Percentiles rank a stretch among this genome's conserved stretches.
phyloP scores from a whole-genome alignment of 768 basidiomycete genomes.

The Hypholoma fasciculare region DNA sequence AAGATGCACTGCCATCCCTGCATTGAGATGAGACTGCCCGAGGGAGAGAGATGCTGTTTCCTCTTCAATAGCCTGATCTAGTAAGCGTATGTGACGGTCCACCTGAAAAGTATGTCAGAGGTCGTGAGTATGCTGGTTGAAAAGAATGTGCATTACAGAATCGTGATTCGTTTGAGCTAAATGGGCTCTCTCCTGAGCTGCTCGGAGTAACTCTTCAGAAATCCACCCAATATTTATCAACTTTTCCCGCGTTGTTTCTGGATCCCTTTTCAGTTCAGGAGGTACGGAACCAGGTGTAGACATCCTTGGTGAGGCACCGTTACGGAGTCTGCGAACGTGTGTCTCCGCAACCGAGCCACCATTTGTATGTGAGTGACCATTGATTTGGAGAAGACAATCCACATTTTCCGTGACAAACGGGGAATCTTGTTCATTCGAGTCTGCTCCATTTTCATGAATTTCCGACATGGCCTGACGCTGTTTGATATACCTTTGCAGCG shows the following conservation, averaged over 20 bases:
- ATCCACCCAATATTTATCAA: slow-evolving; percentile 60
- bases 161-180: slow-evolving; percentile 71
- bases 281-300: slow-evolving; percentile 20
- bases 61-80: slow-evolving; percentile 66
- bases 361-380: neutral
- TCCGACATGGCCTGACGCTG: slow-evolving; percentile 17
- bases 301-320: slow-evolving; percentile 3
- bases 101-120: slow-evolving; percentile 44
- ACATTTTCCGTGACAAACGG: neutral
- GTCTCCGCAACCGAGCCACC: neutral
- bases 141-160: slow-evolving; percentile 41
- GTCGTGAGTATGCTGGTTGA: neutral
- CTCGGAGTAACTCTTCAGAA: slow-evolving; percentile 58
- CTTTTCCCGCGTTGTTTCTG: slow-evolving; percentile 45
- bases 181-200: slow-evolving; percentile 78
- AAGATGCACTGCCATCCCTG: slow-evolving; percentile 48
- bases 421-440: neutral
- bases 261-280: slow-evolving; percentile 24
- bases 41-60: slow-evolving; percentile 43
- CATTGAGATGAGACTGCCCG: slow-evolving; percentile 23
- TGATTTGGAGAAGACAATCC: neutral
- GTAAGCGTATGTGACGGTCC: slow-evolving; percentile 74
- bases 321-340: neutral
- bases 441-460: neutral
- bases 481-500: slow-evolving; percentile 47